Evolutionary conservation across 2,329 filamentous ascomycete genomes (phyloP), one percentile per base, ranked within the genome.

Genomic region (Trichophyton schoenleinii): DNA sequence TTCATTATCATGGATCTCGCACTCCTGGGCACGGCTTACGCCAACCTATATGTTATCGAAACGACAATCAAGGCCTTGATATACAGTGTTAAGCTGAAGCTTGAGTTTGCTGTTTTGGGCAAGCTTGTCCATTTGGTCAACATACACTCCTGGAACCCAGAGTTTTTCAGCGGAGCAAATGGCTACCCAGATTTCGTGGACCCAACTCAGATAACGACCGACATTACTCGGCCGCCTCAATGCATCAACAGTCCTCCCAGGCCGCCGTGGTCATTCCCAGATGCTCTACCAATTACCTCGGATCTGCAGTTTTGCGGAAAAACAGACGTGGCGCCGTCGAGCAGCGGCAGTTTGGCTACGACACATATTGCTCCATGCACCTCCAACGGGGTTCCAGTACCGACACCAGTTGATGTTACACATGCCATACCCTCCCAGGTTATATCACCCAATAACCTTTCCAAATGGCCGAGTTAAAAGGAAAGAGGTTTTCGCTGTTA

Each of bases 11-110:
- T 79, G 72, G 77, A 79, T 57, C 55, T 78, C 13, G 75, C 70
- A 9, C 68, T 79, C 3, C 70, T 79, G 18, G 71, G 73, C 44
- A 69, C 74, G 58, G 75, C 78, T 61, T 78, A 76, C 65, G 70
- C 72, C 60, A 72, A 75, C 59, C 69, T 72, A 22, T 79, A 78
- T 62, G 74, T 76, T 62, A 73, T 78, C 66, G 77, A 79, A 63
- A 77, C 75, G 20, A 77, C 75, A 64, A 68, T 78, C 59, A 79
- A 79, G 66, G 75, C 75, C 31, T 72, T 74, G 53, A 70, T 79
- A 58, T 79, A 79, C 68, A 78, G 76, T 66, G 72, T 79, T 70
- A 79, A 79, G 65, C 66, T 79, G 57, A 79, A 79, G 63, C 73
- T 79, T n/a, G 77, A 79, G 65, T 79, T 79, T 64, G 77, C 77